Percentiles rank a stretch among this genome's conserved stretches.
phyloP scores from a whole-genome alignment of 116 monocot genomes.

The Iris pallida region DNA sequence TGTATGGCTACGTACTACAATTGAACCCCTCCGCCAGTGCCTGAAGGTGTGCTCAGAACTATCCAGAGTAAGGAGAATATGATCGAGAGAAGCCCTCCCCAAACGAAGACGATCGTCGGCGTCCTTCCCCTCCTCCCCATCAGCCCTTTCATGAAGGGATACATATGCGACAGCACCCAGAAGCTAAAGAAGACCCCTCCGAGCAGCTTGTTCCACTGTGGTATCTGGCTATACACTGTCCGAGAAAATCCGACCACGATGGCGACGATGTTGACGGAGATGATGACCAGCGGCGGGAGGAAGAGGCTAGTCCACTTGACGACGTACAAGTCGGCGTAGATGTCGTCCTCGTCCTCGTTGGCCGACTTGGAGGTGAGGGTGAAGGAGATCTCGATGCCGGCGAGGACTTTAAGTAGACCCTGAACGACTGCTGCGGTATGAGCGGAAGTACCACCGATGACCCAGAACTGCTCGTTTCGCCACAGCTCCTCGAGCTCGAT shows the following conservation, averaged over 20 bases:
- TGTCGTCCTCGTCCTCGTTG: slow-evolving; percentile 58
- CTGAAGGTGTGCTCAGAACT: slow-evolving; percentile 31
- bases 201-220: slow-evolving; percentile 62
- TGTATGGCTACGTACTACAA: too few relatives aligned
- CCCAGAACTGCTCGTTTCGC: slow-evolving; percentile 97
- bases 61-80: slow-evolving; percentile 61
- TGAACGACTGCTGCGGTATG: slow-evolving; percentile 70
- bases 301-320: slow-evolving; percentile 72
- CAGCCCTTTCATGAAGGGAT: slow-evolving; percentile 64
- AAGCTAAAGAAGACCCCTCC: slow-evolving; percentile 77
- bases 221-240: slow-evolving; percentile 67
- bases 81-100: slow-evolving; percentile 60
- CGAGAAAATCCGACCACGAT: slow-evolving; percentile 46
- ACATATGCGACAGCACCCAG: slow-evolving; percentile 74
- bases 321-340: slow-evolving; percentile 62
- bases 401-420: slow-evolving; percentile 63
- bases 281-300: slow-evolving; percentile 57
- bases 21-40: not conserved
- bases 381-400: slow-evolving; percentile 80
- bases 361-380: slow-evolving; percentile 63
- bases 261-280: slow-evolving; percentile 51
- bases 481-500: slow-evolving; percentile 80
- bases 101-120: slow-evolving; percentile 71
- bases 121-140: slow-evolving; percentile 72
- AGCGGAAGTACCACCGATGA: slow-evolving; percentile 79